Evolutionary conservation across 352 stramenopile species (phyloP), one percentile per base, ranked within the genome.

Genomic region (Globisporangium middletonii): DNA sequence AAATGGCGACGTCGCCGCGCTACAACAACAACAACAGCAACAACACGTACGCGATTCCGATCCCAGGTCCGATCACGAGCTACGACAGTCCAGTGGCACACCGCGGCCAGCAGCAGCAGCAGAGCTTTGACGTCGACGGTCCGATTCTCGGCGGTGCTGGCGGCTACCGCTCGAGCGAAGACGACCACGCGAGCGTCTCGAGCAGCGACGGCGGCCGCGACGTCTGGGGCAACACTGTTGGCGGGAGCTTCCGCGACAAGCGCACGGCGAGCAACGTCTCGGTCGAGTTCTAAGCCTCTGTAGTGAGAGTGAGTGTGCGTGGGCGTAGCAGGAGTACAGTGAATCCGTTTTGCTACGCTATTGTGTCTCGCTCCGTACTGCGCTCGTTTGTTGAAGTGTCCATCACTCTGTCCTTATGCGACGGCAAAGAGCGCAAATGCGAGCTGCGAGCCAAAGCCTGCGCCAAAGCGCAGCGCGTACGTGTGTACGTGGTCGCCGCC

Each of bases 371-470:
- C 7, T 55, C 28, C 11, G 11, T 26, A 30, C n/a, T 30, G 5
- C 43, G 12, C 43, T 30, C 55, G 8, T 9, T 42, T 13, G 37
- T 15, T 42, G 37, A 70, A 28, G 69, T 54, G 30, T 83, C 23
- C 23, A 23, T 23, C 23, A 23, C 23, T 23, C 23, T 23, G 23
- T 23, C 23, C 23, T 23, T 23, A 23, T 23, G 23, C 89, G 61
- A 77, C 72, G 60, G 69, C 86, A 72, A 98, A 99, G 13, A 99
- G 75, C 26, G 94, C 94, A 72, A 98, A 98, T 16, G 94, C 94
- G 9, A 98, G 92, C 64, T 99, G 96, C 60, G 86, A 97, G 49
- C 95, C 95, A 71, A 98, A 99, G 47, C 96, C 95, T 35, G 95
- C 95, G 50, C 94, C 94, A 64, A 98, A 98, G 45, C 94, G 91